Evolutionary conservation across 1,284 basidiomycete genomes (phyloP), one percentile per base, ranked within the genome.

Genomic region (Rhodotorula sp.): DNA sequence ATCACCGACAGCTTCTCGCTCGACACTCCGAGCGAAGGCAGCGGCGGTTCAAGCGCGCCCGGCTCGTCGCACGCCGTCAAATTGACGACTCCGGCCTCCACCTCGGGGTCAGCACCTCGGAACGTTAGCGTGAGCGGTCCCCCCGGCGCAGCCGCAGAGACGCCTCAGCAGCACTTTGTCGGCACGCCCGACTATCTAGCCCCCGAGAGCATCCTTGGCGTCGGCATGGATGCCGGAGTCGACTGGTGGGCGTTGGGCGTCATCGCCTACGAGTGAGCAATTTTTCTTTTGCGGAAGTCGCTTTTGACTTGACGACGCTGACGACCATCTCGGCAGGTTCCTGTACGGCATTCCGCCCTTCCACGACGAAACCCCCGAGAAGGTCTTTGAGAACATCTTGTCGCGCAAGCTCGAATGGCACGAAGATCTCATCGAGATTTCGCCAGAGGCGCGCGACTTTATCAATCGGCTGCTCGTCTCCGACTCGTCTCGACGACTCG

Each of bases 171-270:
- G 59, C 67, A 76, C 60, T 80, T 83, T 43, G 82, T 83, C 39
- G 82, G 82, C n/a, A 83, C 82, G 15, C 82, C 82, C 3, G 81
- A 84, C 75, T 83, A 83, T 64, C 79, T 83, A 39, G 81, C 81
- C 0, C 80, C 82, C 1, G 82, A 83, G 72, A 82, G 80, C 64
- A 82, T 99, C 73, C 87, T 98, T 67, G 97, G 97, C 72, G 87
- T 98, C 75, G 91, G 94, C 63, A 93, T 93, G 65, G 96, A 99
- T 80, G 95, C 99, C 82, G 91, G 90, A 57, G 97, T 98, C 73
- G 97, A 99, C 84, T 99, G 97, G 94, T 99, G 97, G 97, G 97
- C 97, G 21, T 86, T 99, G 49, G 97, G 97, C 72, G 94, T 98
- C 59, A 97, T 99, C 79, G 91, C 94, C 43, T 99, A 99, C 83